phyloP scores from a whole-genome alignment of 1,284 basidiomycete species.

The Leccinum griseonigrum region DNA sequence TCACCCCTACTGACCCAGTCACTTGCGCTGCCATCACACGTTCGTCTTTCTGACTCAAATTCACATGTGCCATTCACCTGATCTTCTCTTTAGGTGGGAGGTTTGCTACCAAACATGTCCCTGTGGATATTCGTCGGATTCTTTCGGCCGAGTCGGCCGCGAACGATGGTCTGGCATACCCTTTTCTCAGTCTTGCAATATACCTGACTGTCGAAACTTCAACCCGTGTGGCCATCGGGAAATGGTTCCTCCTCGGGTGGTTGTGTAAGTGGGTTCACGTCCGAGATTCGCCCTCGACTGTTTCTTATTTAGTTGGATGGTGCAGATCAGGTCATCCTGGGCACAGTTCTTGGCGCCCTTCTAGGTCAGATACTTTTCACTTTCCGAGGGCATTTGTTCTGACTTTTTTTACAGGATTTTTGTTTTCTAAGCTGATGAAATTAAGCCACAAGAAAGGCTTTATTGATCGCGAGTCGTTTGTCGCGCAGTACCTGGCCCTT shows the following conservation, averaged over 20 bases:
- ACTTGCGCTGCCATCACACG: conserved; percentile 48
- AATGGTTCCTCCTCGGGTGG: conserved; percentile 84
- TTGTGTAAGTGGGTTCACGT: conserved; percentile 48
- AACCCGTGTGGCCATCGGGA: conserved; percentile 59
- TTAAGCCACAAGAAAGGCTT: conserved; percentile 72
- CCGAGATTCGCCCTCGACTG: neutral
- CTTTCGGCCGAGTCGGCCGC: conserved; percentile 91
- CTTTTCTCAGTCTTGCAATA: conserved; percentile 85
- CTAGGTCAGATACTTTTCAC: conserved; percentile 48
- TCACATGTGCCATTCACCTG: conserved; percentile 20
- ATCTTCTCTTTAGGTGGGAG: conserved; percentile 69
- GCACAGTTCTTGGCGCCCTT: conserved; percentile 71
- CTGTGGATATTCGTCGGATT: conserved; percentile 77
- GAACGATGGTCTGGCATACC: conserved; percentile 88
- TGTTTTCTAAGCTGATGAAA: conserved; percentile 82
- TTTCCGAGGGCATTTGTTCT: neutral
- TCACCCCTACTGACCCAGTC: conserved; percentile 93
- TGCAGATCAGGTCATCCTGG: conserved; percentile 84
- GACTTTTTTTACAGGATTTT: conserved; percentile 43
- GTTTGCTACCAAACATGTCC: conserved; percentile 88
- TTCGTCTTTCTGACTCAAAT: conserved; percentile 10
- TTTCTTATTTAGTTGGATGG: conserved; percentile 6
- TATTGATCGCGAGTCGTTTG: conserved; percentile 90
- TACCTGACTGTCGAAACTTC: conserved; percentile 80
- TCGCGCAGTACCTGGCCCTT: conserved; percentile 87